phyloP scores from a whole-genome alignment of 140 eudicot genomes.

The Erigeron philadelphicus region DNA sequence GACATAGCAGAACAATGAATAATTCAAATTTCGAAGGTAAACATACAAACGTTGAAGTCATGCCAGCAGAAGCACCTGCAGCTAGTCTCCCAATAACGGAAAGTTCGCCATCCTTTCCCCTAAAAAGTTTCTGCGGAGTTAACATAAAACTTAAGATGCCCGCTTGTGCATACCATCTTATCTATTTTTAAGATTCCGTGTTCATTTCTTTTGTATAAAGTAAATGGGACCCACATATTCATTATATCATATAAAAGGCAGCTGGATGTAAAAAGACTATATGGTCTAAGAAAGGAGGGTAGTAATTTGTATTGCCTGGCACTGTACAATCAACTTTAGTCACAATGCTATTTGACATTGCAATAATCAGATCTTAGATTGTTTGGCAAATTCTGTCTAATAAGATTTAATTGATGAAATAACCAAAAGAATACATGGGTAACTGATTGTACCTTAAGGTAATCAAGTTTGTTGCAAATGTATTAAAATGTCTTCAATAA shows the following conservation, averaged over 20 bases:
- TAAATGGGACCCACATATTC: conserved; percentile 14
- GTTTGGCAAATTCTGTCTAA: background rate
- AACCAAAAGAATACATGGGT: background rate
- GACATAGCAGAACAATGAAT: background rate
- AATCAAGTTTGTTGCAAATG: background rate
- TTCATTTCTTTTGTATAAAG: background rate
- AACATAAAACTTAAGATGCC: conserved; percentile 20
- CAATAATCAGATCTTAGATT: background rate
- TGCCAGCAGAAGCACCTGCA: conserved; percentile 99
- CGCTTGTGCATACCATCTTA: background rate
- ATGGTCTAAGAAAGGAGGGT: background rate
- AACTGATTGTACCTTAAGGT: background rate
- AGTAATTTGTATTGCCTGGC: background rate
- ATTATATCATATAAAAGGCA: background rate
- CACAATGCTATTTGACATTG: background rate
- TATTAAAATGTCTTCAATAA: background rate
- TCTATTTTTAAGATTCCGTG: background rate
- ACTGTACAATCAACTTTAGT: background rate
- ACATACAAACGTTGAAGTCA: conserved; percentile 96
- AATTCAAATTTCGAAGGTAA: background rate
- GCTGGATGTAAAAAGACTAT: background rate
- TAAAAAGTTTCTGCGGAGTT: conserved; percentile 55
- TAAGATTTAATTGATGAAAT: background rate
- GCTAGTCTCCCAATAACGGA: conserved; percentile 91
- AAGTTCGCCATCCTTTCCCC: conserved; percentile 72